Base-by-base conservation (phyloP, 305 asterid genomes). In the Fraxinus sp. region DNA sequence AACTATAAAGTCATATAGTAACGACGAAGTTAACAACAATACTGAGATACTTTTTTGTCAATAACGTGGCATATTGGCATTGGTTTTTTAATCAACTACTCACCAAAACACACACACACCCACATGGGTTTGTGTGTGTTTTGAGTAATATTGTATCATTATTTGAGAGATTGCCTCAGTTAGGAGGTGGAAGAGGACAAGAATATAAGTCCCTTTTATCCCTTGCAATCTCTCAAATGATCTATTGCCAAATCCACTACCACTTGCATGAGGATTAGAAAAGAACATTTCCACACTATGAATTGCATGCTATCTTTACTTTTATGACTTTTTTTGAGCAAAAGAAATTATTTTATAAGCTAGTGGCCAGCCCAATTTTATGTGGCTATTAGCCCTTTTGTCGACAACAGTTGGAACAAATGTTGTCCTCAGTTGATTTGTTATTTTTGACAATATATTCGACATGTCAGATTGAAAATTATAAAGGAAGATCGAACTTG, bases 181-280 rank as follows among this genome's bases (percentile, higher is more conserved):
- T 36, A 36, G 11, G 30, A 62, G 68, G 77, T 70, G 57, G 83
- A 68, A 66, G 66, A 80, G 41, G 78, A 80, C 33, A 71, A 46
- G 70, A 80, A 68, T 26, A 7, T 3, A 6, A 68, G 2, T 22
- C 43, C 36, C 52, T 64, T 55, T 62, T 39, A 39, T 37, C 41
- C 71, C 39, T 79, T 70, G 7, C 36, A 20, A 79, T 62, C 75
- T 36, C 16, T 66, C 36, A 66, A 66, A 26, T 66, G 28, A 26
- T 24, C 7, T 3, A 66, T 26, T 24, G 35, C n/a, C 73, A 64
- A 64, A 64, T 24, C 73, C 73, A 24, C 74, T 26, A 10, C 37
- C 74, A 66, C 74, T 24, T 26, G 37, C 37, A 68, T 13, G 18
- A 8, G 18, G 75, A 11, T 26, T 3, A 26, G 74, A 26, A 66